A percentile compares a stretch with the other conserved stretches of the same genome.
phyloP scores from a whole-genome alignment of 2,329 filamentous ascomycete species.

The Ceratocystis alfenasii region DNA sequence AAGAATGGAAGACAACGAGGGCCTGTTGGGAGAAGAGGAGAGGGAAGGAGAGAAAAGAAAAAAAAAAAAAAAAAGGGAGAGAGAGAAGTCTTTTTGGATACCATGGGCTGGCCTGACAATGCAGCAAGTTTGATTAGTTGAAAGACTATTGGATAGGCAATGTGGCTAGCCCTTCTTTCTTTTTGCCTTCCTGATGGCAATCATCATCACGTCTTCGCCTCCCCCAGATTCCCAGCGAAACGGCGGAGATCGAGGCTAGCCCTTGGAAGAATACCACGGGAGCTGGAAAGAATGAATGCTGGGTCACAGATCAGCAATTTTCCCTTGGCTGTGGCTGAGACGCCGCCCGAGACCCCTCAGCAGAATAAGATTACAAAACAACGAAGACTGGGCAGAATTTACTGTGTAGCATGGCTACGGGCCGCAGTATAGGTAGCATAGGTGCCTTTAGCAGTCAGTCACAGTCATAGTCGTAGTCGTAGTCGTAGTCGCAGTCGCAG shows the following conservation, averaged over 20 bases:
- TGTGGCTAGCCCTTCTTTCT: not conserved
- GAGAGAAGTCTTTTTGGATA: not conserved
- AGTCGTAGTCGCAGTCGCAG: not conserved
- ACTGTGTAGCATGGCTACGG: too few species aligned
- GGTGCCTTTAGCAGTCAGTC: too few species aligned
- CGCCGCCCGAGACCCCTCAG: too few species aligned
- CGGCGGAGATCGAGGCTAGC: not conserved
- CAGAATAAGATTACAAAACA: too few species aligned
- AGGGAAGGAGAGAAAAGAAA: not conserved
- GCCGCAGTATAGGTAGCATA: too few species aligned
- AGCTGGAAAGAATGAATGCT: not conserved
- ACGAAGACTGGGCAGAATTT: too few species aligned
- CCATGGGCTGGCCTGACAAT: too few species aligned
- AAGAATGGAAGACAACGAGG: not conserved
- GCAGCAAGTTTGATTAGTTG: not conserved
- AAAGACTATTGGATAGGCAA: not conserved
- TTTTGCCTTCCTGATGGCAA: not conserved
- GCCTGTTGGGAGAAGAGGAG: too few species aligned
- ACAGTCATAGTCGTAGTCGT: not conserved
- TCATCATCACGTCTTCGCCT: not conserved
- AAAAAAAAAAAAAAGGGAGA: not conserved
- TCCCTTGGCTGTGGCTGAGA: too few species aligned
- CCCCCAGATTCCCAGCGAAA: conserved; percentile 7
- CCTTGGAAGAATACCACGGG: not conserved
- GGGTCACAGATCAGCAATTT: too few species aligned